A percentile compares a stretch with the other conserved stretches of the same genome.
phyloP scores from a whole-genome alignment of 164 flowering plant genomes.

The Magnolia sinica region DNA sequence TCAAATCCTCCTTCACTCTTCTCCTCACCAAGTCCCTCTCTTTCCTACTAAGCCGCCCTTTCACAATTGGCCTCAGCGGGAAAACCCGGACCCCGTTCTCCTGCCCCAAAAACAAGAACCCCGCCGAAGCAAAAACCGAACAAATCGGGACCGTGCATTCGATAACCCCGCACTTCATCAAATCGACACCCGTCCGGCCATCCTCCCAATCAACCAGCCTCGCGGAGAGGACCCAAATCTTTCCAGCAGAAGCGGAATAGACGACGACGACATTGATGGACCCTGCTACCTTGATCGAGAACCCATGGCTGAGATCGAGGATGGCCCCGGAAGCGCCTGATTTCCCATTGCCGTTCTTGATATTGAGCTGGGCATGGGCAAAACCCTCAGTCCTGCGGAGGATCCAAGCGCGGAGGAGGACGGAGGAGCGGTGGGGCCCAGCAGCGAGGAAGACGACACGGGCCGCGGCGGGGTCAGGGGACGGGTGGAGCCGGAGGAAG shows the following conservation, averaged over 20 bases:
- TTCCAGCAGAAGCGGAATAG: constrained; percentile 49
- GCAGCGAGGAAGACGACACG: constrained; percentile 46
- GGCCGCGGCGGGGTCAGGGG: constrained; percentile 18
- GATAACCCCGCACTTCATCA: constrained; percentile 79
- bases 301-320: constrained; percentile 54
- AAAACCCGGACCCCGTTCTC: constrained; percentile 76
- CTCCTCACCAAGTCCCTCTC: constrained; percentile 3
- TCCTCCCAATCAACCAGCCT: constrained; percentile 34
- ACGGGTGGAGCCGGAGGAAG: constrained; percentile 46
- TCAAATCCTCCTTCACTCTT: constrained; percentile 6
- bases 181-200: constrained; percentile 32
- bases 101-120: constrained; percentile 72
- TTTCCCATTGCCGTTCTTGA: constrained; percentile 33
- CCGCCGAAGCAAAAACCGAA: constrained; percentile 43
- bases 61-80: constrained; percentile 54
- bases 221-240: constrained; percentile 64
- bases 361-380: constrained; percentile 30
- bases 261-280: constrained; percentile 55
- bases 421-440: constrained; percentile 47
- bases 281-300: constrained; percentile 48
- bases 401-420: constrained; percentile 57
- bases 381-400: constrained; percentile 28
- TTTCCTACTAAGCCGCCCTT: constrained; percentile 41
- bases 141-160: constrained; percentile 58
- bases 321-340: constrained; percentile 43